phyloP scores from a whole-genome alignment of 1,139 yeast species.

The Yamadazyma sp. region DNA sequence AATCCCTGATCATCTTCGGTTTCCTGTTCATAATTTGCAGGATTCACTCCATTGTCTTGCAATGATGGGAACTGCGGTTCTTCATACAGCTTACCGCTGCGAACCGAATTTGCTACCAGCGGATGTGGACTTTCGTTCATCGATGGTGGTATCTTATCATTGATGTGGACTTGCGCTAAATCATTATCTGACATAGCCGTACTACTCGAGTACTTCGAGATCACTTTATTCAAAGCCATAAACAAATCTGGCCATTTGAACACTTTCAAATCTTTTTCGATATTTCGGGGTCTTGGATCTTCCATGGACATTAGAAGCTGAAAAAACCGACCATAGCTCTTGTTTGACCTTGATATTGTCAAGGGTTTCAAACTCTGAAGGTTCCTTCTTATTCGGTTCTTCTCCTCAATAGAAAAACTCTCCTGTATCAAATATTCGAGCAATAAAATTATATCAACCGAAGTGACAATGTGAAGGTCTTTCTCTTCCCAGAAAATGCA shows the following conservation, averaged over 20 bases:
- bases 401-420: conserved; percentile 64
- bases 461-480: conserved; percentile 55
- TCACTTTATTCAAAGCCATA: conserved; percentile 59
- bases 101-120: neutral
- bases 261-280: conserved; percentile 72
- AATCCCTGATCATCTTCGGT: too few relatives aligned
- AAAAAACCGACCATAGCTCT: conserved; percentile 51
- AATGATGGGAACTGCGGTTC: too few relatives aligned
- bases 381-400: conserved; percentile 68
- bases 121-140: neutral
- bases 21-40: too few relatives aligned
- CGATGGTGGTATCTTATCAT: neutral
- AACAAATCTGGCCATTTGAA: conserved; percentile 59
- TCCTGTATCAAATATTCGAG: conserved; percentile 59
- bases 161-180: neutral
- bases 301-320: conserved; percentile 62
- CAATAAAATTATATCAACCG: conserved; percentile 62
- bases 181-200: neutral
- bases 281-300: conserved; percentile 68
- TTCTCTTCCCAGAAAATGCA: conserved; percentile 64
- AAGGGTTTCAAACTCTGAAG: conserved; percentile 64
- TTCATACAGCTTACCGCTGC: neutral
- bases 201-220: conserved; percentile 52
- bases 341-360: conserved; percentile 54
- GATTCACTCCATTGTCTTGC: too few relatives aligned